These are phyloP conservation scores for Colletotrichum tabaci DNA, from an alignment of 2,329 filamentous ascomycete genomes.

Conservation along the genomic window DNA sequence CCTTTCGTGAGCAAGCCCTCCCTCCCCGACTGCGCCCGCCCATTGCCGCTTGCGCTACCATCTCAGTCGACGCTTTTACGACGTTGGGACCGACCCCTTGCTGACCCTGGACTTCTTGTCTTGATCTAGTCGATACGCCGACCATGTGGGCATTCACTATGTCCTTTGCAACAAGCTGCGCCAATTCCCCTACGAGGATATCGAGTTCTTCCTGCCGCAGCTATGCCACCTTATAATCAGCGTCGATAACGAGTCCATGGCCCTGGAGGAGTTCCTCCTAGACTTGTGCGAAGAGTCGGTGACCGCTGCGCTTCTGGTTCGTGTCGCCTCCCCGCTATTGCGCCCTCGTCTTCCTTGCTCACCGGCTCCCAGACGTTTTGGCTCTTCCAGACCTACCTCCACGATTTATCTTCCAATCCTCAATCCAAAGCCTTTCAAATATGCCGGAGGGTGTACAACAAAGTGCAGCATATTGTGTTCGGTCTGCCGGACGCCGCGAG, in stretches of 20 bases:
- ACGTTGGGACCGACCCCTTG: slow-evolving; percentile 4
- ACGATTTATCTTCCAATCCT: slow-evolving; percentile 83
- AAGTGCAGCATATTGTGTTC: slow-evolving; percentile 90
- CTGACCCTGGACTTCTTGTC: slow-evolving; percentile 39
- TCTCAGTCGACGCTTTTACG: slow-evolving; percentile 21
- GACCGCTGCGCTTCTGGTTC: slow-evolving; percentile 84
- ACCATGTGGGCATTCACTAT: slow-evolving; percentile 92
- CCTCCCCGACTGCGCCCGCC: slow-evolving; percentile 28
- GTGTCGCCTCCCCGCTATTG: slow-evolving; percentile 50
- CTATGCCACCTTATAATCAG: slow-evolving; percentile 91
- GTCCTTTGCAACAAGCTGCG: slow-evolving; percentile 90
- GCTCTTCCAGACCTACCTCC: slow-evolving; percentile 90
- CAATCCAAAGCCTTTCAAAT: slow-evolving; percentile 85
- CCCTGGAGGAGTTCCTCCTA: slow-evolving; percentile 87
- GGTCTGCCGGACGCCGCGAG: slow-evolving; percentile 78
- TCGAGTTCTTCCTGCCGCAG: slow-evolving; percentile 92
- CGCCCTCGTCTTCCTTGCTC: slow-evolving; percentile 12
- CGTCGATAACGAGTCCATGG: slow-evolving; percentile 93
- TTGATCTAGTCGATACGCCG: slow-evolving; percentile 80
- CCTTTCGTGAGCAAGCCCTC: slow-evolving; percentile 77
- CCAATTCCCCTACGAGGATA: slow-evolving; percentile 91
- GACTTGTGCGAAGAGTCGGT: slow-evolving; percentile 91
- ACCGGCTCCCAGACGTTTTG: slow-evolving; percentile 80
- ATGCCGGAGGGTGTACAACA: slow-evolving; percentile 87
- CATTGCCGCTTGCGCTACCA: slow-evolving; percentile 7